Base-by-base conservation (phyloP, 2,329 filamentous ascomycete genomes). In the Madurella fahalii region DNA sequence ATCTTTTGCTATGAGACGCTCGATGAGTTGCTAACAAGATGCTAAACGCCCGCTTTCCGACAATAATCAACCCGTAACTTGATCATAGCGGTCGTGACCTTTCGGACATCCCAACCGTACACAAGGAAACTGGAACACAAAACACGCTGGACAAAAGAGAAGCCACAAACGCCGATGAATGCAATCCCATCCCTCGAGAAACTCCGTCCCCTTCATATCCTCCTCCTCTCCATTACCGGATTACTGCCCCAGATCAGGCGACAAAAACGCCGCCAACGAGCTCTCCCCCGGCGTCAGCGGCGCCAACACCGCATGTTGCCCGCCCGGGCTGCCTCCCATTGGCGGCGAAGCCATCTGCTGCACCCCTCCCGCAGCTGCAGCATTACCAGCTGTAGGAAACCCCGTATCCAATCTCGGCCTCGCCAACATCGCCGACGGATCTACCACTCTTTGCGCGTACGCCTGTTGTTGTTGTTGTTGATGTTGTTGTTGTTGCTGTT, bases 211-310 rank as follows among this genome's bases (percentile, higher is more conserved):
- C 34, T 2, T 37, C 11, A 37, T 37, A 11, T 5, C 11, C 34
- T 37, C 34, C 34, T 37, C 31, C 31, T 15, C 11, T 11, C 11
- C 34, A 37, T 37, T 11, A 12, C 4, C 34, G 11, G 13, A 15
- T 37, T 15, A 37, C 5, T 55, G 34, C 9, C 46, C 31, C 42
- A 56, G 8, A 47, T 59, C 54, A 18, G 50, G 34, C 15, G 52
- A 49, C 52, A 59, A 41, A n/a, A 59, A 55, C 16, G 43, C 54
- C 25, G 49, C 47, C 42, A 59, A 32, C 50, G 52, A 41, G 42
- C 51, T 53, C 43, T 59, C 58, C 17, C 51, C 58, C 25, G 54
- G 58, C 54, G 58, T 59, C 52, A 59, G 15, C n/a, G 55, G 52
- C 54, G 30, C 32, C 40, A 49, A 40, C 49, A 39, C 47, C 16